These are phyloP conservation scores for Rasamsonia emersonii DNA, from an alignment of 2,329 filamentous ascomycete species.

Conservation along the genomic window DNA sequence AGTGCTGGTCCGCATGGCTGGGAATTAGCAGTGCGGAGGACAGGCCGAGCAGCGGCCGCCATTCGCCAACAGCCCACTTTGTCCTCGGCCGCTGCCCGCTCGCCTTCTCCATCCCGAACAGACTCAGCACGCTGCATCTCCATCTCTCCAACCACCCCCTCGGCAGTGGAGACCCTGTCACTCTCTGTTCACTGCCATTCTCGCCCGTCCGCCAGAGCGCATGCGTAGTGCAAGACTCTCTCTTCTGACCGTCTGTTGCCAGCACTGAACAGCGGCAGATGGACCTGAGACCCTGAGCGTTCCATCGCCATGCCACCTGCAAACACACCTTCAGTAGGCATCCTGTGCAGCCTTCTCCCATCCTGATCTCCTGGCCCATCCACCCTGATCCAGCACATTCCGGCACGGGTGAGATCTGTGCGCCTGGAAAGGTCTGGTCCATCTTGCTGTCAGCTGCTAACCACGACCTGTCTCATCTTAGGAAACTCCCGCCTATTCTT, in stretches of 20 bases:
- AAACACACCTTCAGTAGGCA: constrained; percentile 36
- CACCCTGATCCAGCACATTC: constrained; percentile 1
- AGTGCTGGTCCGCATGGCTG: no score
- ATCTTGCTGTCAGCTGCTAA: constrained; percentile 7
- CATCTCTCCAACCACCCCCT: no score
- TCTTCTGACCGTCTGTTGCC: no score
- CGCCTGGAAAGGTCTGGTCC: not conserved
- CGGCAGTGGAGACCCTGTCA: no score
- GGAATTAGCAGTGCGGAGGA: no score
- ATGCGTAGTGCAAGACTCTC: not conserved
- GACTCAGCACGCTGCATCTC: no score
- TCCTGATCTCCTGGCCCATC: constrained; percentile 8
- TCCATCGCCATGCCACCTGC: constrained; percentile 31
- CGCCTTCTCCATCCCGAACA: no score
- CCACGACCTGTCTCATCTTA: constrained; percentile 13
- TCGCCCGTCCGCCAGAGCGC: no score
- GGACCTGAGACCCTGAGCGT: constrained; percentile 5
- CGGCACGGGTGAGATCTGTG: not conserved
- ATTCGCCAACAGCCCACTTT: no score
- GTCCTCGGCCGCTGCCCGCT: no score
- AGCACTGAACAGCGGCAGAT: constrained; percentile 7
- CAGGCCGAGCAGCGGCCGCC: no score
- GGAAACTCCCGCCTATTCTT: constrained; percentile 17
- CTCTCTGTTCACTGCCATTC: no score
- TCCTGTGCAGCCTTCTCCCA: constrained; percentile 9